phyloP scores from a whole-genome alignment of 495 filamentous ascomycete species.

The Aspergillus incahuasiensis region DNA sequence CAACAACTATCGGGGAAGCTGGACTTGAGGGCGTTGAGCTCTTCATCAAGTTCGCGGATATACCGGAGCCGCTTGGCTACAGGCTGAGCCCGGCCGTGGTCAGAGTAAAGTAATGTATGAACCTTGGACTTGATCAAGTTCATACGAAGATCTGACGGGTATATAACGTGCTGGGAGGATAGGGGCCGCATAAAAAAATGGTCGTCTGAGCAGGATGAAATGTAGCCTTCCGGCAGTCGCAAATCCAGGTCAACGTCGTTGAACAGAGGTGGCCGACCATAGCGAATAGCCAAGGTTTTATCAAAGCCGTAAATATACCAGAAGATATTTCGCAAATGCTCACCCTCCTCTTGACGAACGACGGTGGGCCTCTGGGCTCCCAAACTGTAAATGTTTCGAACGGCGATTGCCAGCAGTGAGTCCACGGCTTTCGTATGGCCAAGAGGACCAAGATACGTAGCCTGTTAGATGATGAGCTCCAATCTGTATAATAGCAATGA shows the following conservation, averaged over 20 bases:
- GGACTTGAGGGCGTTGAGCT: constrained; percentile 21
- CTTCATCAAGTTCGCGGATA: constrained; percentile 26
- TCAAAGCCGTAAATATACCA: constrained; percentile 35
- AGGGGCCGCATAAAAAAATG: constrained; percentile 22
- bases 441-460: constrained; percentile 19
- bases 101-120: constrained; percentile 23
- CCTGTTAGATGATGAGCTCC: constrained; percentile 5
- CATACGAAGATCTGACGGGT: constrained; percentile 28
- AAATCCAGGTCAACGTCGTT: constrained; percentile 31
- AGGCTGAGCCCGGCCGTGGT: constrained; percentile 7
- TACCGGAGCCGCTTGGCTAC: constrained; percentile 22
- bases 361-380: constrained; percentile 14
- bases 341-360: neutral
- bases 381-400: constrained; percentile 20
- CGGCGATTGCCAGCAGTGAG: constrained; percentile 20
- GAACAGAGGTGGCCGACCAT: constrained; percentile 23
- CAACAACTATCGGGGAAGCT: constrained; percentile 18
- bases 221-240: constrained; percentile 24
- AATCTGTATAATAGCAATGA: neutral
- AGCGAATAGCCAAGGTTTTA: constrained; percentile 30
- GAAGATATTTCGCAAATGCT: constrained; percentile 31
- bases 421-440: constrained; percentile 22
- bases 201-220: constrained; percentile 14
- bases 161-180: constrained; percentile 22
- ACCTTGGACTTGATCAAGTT: constrained; percentile 28